Evolutionary conservation across 2,329 filamentous ascomycete species (phyloP), one percentile per base, ranked within the genome.

Genomic region (Tolypocladium pustulatum): DNA sequence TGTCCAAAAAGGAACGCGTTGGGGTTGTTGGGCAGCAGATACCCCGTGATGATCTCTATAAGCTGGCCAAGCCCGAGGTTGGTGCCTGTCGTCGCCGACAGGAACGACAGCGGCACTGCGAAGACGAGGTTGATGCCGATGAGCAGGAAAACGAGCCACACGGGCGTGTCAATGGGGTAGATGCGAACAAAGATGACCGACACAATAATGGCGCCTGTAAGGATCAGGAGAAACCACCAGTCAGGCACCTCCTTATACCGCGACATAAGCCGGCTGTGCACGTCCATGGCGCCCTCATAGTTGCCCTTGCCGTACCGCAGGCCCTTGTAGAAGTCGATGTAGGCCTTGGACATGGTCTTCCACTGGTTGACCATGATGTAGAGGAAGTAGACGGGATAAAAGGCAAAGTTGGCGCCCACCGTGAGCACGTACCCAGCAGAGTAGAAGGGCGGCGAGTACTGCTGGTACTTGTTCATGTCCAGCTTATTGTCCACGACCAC

Each of bases 211-310:
- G 71, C 67, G 49, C 40, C 61, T 25, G 68, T 60, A 4, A 77
- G 68, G 49, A 78, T 75, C 38, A 71, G 37, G 7, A 77, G 62
- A 63, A 76, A 78, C 76, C 76, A 78, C 76, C 75, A 78, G 62
- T 77, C 75, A 1, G 76, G 76, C 3, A 77, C 75, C 57, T 78
- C 76, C 1, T 65, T 65, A 60, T 76, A 78, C 40, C 68, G 69
- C 13, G 69, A 60, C 76, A 78, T 78, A 6, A 72, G 62, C 9
- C 66, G 65, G 58, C 63, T 74, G 64, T 77, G 75, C 3, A 75
- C 67, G 61, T 78, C 76, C 65, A 71, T 73, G 49, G 71, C 68
- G 22, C 70, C 72, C 6, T 73, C 73, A 59, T 75, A 76, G 63
- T 75, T 76, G 43, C 70, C 68, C 56, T 70, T 73, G 15, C 73